Evolutionary conservation across 208 protist genomes (phyloP).

Genomic region (Leishmania tarentolae): DNA sequence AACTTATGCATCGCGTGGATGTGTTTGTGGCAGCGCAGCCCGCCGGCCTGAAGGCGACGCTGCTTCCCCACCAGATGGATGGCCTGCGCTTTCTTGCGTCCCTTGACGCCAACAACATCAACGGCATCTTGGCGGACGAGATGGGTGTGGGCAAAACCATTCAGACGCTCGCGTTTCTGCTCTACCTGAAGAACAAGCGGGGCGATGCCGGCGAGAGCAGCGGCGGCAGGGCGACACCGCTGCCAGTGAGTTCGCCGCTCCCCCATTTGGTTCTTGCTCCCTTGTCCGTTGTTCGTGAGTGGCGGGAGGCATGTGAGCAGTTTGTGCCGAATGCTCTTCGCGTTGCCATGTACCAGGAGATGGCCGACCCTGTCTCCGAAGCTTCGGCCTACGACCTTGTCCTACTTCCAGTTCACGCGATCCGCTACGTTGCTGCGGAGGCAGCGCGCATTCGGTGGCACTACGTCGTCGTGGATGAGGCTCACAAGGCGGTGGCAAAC

Average conservation of each 20-base stretch:
- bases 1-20: conserved; percentile 52
- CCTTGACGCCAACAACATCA: conserved; percentile 83
- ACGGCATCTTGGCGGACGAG: conserved; percentile 97
- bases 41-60: conserved; percentile 42
- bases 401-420: conserved; percentile 52
- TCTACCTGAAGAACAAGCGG: conserved; percentile 46
- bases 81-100: conserved; percentile 95
- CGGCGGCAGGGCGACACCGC: not conserved
- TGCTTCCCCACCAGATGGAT: conserved; percentile 97
- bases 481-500: conserved; percentile 78
- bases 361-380: conserved; percentile 32
- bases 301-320: conserved; percentile 90
- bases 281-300: conserved; percentile 88
- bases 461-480: conserved; percentile 83
- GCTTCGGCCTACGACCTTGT: conserved; percentile 46
- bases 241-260: conserved; percentile 5
- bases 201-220: not conserved
- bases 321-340: conserved; percentile 78
- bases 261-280: conserved; percentile 94
- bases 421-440: conserved; percentile 15
- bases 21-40: conserved; percentile 46
- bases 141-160: conserved; percentile 97
- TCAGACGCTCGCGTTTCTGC: conserved; percentile 89
- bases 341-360: conserved; percentile 35
- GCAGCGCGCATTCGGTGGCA: conserved; percentile 46